Conservation (phyloP, 345 rosid species). For the Brassica napus region Da-Ae NC_063445.1:2405001-2405500, state of each 20-base stretch:
- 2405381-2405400: conserved; percentile 44
- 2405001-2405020: not conserved
- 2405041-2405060: not conserved
- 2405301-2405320: conserved; percentile 33
- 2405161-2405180: conserved; percentile 30
- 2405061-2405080: conserved; percentile 6
- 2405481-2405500: not conserved
- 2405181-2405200: conserved; percentile 34
- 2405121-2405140: conserved; percentile 7
- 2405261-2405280: conserved; percentile 20
- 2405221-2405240: conserved; percentile 21
- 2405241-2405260: conserved; percentile 6
- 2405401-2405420: conserved; percentile 41
- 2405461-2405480: no score
- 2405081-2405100: conserved; percentile 4
- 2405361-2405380: conserved; percentile 40
- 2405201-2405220: conserved; percentile 15
- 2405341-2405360: conserved; percentile 30
- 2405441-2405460: conserved; percentile 12
- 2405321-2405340: conserved; percentile 38
- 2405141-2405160: not conserved
- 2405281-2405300: conserved; percentile 38
- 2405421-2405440: conserved; percentile 35
- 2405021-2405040: not conserved
- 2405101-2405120: conserved; percentile 14